Conservation (phyloP, 441 rosid species). For the Croton laevigatus region DNA sequence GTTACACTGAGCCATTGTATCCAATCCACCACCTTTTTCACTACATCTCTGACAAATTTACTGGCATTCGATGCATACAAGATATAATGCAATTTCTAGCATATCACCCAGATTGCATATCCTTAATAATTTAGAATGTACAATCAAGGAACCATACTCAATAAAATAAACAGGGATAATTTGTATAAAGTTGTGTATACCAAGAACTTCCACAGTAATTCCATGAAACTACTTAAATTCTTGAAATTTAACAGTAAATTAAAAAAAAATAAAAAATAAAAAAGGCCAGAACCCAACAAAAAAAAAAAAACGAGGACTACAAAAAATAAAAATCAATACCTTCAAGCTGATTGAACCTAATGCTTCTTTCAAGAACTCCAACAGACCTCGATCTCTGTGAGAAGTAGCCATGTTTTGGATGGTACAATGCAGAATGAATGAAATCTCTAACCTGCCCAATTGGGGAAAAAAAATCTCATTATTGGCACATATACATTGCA, state of each 20-base stretch:
- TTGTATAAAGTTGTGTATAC: neutral
- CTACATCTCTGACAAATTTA: neutral
- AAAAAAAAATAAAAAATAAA: neutral
- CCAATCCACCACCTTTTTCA: neutral
- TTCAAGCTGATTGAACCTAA: slow-evolving; percentile 75
- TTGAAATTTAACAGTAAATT: neutral
- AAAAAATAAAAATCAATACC: slow-evolving; percentile 34
- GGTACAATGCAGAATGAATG: slow-evolving; percentile 70
- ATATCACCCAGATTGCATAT: neutral
- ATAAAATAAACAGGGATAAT: neutral
- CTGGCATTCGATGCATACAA: neutral
- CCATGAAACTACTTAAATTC: neutral
- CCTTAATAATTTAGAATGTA: neutral
- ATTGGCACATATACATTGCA: neutral
- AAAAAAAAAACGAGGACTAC: neutral
- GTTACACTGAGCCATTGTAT: neutral
- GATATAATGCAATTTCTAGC: neutral
- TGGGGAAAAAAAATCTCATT: slow-evolving; percentile 8
- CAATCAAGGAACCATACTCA: neutral
- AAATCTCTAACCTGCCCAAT: slow-evolving; percentile 75
- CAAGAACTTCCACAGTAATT: too few relatives aligned
- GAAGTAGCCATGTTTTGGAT: slow-evolving; percentile 78
- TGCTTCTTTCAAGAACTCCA: slow-evolving; percentile 78
- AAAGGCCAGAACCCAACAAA: neutral
- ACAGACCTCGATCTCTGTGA: slow-evolving; percentile 71